Conservation (phyloP, 148 eudicot genomes). For the Polygonum aviculare region DNA sequence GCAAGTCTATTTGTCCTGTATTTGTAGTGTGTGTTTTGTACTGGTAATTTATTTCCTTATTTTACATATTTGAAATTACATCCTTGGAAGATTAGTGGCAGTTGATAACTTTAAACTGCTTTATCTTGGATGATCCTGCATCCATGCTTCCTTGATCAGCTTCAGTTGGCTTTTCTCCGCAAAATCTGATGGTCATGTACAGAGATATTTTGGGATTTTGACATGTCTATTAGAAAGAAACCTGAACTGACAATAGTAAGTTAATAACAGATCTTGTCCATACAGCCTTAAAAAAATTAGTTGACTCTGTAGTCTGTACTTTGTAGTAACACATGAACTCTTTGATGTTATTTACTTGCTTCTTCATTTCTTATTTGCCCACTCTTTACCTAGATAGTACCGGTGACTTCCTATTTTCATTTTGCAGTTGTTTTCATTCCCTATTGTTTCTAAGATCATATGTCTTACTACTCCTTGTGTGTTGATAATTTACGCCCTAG, state of each 20-base stretch:
- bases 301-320: neutral
- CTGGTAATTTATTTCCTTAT: neutral
- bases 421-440: neutral
- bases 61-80: neutral
- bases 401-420: neutral
- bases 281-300: neutral
- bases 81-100: neutral
- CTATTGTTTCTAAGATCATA: neutral
- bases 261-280: neutral
- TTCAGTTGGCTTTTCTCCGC: neutral
- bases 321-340: neutral
- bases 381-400: neutral
- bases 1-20: slow-evolving; percentile 16
- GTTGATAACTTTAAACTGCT: neutral
- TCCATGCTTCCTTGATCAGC: neutral
- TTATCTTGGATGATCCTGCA: neutral
- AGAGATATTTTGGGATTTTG: neutral
- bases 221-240: neutral
- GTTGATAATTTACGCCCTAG: neutral
- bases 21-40: neutral
- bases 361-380: no score
- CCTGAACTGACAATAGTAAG: neutral
- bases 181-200: neutral
- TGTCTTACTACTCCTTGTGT: neutral
- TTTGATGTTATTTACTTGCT: neutral